Percentiles rank a stretch among this genome's conserved stretches.
Conservation (phyloP, 164 flowering plant genomes). For the Vitis vinifera region DNA sequence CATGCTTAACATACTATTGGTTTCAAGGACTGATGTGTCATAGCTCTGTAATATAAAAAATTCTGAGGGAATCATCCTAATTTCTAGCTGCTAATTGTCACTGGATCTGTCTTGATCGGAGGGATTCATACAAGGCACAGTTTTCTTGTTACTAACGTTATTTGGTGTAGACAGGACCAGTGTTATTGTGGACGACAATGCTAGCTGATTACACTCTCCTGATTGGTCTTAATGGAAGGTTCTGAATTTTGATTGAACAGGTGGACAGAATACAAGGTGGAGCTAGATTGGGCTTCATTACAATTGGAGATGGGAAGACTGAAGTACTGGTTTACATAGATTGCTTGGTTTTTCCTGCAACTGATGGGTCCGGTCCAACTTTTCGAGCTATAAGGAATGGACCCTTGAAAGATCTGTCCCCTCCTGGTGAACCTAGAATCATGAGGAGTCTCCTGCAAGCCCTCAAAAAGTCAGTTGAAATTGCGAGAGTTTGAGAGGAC, state of each 20-base stretch:
- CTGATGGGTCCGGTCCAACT: slow-evolving; percentile 46
- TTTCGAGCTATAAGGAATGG: slow-evolving; percentile 78
- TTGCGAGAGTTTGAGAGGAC: slow-evolving; percentile 46
- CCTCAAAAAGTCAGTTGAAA: slow-evolving; percentile 63
- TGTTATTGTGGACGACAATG: not conserved
- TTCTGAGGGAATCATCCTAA: not conserved
- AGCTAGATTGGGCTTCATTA: slow-evolving; percentile 69
- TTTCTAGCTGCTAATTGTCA: not conserved
- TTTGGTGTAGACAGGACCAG: not conserved
- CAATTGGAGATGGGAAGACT: slow-evolving; percentile 61
- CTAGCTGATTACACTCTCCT: not conserved
- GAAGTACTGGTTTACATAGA: slow-evolving; percentile 72
- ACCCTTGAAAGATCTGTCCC: slow-evolving; percentile 40
- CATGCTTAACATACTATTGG: too few species aligned
- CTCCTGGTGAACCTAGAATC: slow-evolving; percentile 84
- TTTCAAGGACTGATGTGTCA: too few species aligned
- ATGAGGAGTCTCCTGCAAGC: slow-evolving; percentile 75
- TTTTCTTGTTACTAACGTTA: not conserved
- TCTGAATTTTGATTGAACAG: slow-evolving; percentile 32
- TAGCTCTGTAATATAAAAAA: too few species aligned
- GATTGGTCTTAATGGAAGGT: not conserved
- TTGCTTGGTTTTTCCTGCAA: slow-evolving; percentile 64
- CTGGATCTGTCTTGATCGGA: not conserved
- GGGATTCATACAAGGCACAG: not conserved
- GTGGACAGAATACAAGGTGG: slow-evolving; percentile 79